phyloP scores from a whole-genome alignment of 257 asterid species.

The Solanum clarkiae region DNA sequence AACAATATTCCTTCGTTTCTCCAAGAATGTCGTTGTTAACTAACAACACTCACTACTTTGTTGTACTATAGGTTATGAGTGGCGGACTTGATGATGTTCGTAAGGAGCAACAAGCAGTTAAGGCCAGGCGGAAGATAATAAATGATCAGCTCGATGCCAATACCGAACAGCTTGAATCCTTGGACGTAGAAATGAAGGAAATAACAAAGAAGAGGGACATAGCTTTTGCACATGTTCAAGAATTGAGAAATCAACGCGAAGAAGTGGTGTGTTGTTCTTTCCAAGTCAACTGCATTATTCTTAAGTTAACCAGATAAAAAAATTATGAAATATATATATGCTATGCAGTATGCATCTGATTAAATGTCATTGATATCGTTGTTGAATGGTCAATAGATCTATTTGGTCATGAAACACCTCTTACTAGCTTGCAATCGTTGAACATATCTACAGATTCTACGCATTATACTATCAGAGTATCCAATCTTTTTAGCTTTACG shows the following conservation, averaged over 20 bases:
- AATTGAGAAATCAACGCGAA: constrained; percentile 58
- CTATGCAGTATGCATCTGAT: not conserved
- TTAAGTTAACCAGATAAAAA: not conserved
- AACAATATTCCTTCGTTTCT: not conserved
- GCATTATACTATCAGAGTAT: not conserved
- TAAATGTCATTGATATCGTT: not conserved
- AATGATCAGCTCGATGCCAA: constrained; percentile 42
- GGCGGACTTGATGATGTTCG: constrained; percentile 70
- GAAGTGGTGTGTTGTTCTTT: constrained; percentile 44
- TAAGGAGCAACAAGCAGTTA: constrained; percentile 57
- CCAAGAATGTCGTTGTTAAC: not conserved
- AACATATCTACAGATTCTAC: not conserved
- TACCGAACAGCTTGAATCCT: constrained; percentile 30
- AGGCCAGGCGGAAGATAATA: constrained; percentile 49
- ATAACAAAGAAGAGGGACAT: constrained; percentile 47
- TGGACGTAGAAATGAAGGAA: constrained; percentile 53
- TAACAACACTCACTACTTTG: not conserved
- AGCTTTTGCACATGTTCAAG: constrained; percentile 33
- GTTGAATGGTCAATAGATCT: not conserved
- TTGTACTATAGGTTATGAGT: constrained; percentile 42
- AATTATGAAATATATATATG: not conserved
- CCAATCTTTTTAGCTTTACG: not conserved
- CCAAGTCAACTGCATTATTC: not conserved
- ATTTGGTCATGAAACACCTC: not conserved
- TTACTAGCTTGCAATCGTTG: not conserved